Evolutionary conservation across 2,329 filamentous ascomycete genomes (phyloP), one percentile per base, ranked within the genome.

Genomic region (Pseudogymnoascus sp.): DNA sequence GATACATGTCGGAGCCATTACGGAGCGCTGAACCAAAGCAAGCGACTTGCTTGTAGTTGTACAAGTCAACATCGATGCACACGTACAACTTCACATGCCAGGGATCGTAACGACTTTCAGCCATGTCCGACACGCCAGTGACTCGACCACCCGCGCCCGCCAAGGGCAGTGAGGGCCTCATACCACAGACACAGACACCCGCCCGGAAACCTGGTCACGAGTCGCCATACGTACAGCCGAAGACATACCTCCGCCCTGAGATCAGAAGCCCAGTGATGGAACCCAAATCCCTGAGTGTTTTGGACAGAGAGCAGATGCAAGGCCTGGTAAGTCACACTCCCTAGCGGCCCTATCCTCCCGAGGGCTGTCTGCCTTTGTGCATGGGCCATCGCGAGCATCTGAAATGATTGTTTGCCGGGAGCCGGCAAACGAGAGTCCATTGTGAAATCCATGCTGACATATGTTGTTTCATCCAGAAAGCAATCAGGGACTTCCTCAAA

Each of bases 401-500:
- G 31, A 25, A 25, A 51, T 12, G 25, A n/a, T 2, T 51, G 44
- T 15, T 51, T 51, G 44, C 6, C 27, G 1, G 44, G 27, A 31
- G n/a, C 44, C 9, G 27, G 13, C 44, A 51, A 17, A 31, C 8
- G 13, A 8, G 5, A 31, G 44, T 29, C 27, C 29, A 15, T 9
- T 15, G 4, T 31, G 6, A 4, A 15, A 51, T 31, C 44, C 27
- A 15, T 27, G 44, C 44, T 51, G 44, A 59, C 33, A 59, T 15
- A 39, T 25, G 29, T 29, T 25, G 17, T 25, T 41, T 35, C 60
- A 21, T 25, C 67, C 76, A 96, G 92, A 88, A 88, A 80, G 88
- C 90, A 66, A 92, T 97, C 71, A 90, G 94, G 76, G 90, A 96
- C 70, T 99, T 99, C 78, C 86, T 99, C 74, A 96, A 92, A 76